phyloP scores from a whole-genome alignment of 2,329 filamentous ascomycete genomes.

The Ascochyta rabiei region DNA sequence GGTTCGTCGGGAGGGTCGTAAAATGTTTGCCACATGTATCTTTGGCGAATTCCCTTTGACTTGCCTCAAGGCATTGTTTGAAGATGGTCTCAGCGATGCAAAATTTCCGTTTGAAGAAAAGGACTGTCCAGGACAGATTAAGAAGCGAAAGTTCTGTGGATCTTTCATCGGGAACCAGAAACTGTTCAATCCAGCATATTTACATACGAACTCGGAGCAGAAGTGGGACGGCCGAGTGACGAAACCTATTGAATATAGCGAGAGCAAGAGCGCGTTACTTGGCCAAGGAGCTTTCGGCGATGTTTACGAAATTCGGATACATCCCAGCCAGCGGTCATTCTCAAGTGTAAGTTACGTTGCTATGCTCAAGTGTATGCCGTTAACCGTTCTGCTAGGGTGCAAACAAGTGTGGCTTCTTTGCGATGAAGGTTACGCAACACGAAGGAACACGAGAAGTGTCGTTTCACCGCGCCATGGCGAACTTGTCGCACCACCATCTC shows the following conservation, averaged over 20 bases:
- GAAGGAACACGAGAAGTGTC: not conserved
- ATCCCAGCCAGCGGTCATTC: not conserved
- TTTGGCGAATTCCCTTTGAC: not conserved
- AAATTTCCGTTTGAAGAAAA: not conserved
- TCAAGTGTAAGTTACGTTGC: not conserved
- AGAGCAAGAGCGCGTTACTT: not conserved
- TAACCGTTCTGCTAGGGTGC: not conserved
- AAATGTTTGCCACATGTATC: slow-evolving; percentile 6
- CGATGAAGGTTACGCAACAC: slow-evolving; percentile 6
- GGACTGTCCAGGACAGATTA: not conserved
- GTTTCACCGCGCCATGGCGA: slow-evolving; percentile 1
- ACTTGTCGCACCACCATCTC: slow-evolving; percentile 15
- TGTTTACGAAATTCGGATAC: not conserved
- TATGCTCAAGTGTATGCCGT: not conserved
- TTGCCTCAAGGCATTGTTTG: not conserved
- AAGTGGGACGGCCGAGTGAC: not conserved
- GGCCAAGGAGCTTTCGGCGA: slow-evolving; percentile 3
- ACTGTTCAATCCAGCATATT: not conserved
- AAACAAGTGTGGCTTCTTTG: not conserved
- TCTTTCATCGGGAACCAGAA: not conserved
- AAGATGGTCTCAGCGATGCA: not conserved
- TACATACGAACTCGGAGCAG: not conserved
- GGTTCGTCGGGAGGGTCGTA: not conserved
- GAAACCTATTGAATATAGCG: not conserved
- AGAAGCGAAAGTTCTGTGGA: not conserved